phyloP scores from a whole-genome alignment of 2,329 filamentous ascomycete genomes.

The Talaromyces sp. region DNA sequence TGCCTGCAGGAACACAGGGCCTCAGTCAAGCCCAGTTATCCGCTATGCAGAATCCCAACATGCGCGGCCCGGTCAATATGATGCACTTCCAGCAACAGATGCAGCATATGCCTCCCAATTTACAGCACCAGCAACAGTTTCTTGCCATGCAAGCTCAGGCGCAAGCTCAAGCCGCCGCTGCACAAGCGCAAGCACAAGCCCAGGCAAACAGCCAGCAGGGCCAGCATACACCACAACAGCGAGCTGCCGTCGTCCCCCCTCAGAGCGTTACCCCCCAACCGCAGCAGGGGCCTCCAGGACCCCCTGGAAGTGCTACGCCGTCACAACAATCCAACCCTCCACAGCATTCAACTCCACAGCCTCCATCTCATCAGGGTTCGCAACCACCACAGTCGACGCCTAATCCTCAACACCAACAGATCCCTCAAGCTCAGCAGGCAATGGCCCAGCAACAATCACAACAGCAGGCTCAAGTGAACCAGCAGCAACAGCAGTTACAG shows the following conservation, averaged over 20 bases:
- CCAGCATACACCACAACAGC: slow-evolving; percentile 44
- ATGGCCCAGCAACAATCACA: slow-evolving; percentile 27
- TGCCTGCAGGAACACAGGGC: slow-evolving; percentile 44
- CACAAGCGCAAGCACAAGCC: slow-evolving; percentile 14
- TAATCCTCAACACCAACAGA: slow-evolving; percentile 39
- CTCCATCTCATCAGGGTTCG: slow-evolving; percentile 37
- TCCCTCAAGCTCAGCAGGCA: slow-evolving; percentile 38
- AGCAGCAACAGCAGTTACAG: slow-evolving; percentile 29
- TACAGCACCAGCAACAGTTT: slow-evolving; percentile 44
- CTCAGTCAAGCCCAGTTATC: slow-evolving; percentile 45
- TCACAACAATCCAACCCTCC: slow-evolving; percentile 35
- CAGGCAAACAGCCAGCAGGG: slow-evolving; percentile 38
- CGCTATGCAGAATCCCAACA: slow-evolving; percentile 44
- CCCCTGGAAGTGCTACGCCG: slow-evolving; percentile 41
- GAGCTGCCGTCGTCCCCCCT: slow-evolving; percentile 41
- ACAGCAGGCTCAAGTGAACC: slow-evolving; percentile 28
- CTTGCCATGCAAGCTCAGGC: slow-evolving; percentile 33
- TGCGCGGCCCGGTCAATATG: slow-evolving; percentile 39
- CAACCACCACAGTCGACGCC: slow-evolving; percentile 40
- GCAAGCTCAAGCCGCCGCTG: slow-evolving; percentile 24
- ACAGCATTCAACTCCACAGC: slow-evolving; percentile 34
- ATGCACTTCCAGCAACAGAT: slow-evolving; percentile 45
- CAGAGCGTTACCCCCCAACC: slow-evolving; percentile 46
- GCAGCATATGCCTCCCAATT: slow-evolving; percentile 41
- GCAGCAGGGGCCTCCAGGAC: slow-evolving; percentile 41